Percentiles rank a stretch among this genome's conserved stretches.
phyloP scores from a whole-genome alignment of 257 asterid species.

The Solanum commersonii region DNA sequence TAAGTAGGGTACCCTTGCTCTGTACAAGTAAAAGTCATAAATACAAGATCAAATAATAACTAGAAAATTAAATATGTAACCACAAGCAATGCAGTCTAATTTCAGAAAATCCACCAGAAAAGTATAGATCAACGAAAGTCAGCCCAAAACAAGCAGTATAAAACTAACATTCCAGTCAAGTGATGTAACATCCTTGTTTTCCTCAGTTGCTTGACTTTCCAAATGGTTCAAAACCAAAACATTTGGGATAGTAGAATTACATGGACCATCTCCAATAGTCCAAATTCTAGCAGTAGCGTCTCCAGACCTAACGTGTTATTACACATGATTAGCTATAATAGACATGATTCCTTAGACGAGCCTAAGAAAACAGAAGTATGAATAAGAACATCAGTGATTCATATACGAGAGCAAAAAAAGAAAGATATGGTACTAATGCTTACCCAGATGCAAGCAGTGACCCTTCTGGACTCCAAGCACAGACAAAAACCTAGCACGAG shows the following conservation, averaged over 20 bases:
- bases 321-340: no score
- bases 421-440: conserved; percentile 12
- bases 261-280: conserved; percentile 55
- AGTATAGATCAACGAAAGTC: neutral
- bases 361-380: neutral
- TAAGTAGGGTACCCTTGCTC: no score
- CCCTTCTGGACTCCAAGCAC: conserved; percentile 91
- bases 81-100: neutral
- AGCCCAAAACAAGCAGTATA: neutral
- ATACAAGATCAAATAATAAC: neutral
- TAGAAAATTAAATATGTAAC: neutral
- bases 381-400: neutral
- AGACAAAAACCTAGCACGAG: conserved; percentile 75
- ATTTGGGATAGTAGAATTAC: conserved; percentile 46
- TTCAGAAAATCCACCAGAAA: neutral
- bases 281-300: conserved; percentile 97
- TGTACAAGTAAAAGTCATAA: no score
- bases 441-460: conserved; percentile 97
- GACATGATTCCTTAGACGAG: no score
- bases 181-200: conserved; percentile 91
- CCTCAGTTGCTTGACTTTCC: conserved; percentile 77
- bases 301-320: conserved; percentile 40
- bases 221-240: conserved; percentile 69
- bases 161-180: conserved; percentile 94
- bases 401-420: neutral